Evolutionary conservation across 169 alveolate genomes (phyloP).

Genomic region (Plasmodium blacklocki): DNA sequence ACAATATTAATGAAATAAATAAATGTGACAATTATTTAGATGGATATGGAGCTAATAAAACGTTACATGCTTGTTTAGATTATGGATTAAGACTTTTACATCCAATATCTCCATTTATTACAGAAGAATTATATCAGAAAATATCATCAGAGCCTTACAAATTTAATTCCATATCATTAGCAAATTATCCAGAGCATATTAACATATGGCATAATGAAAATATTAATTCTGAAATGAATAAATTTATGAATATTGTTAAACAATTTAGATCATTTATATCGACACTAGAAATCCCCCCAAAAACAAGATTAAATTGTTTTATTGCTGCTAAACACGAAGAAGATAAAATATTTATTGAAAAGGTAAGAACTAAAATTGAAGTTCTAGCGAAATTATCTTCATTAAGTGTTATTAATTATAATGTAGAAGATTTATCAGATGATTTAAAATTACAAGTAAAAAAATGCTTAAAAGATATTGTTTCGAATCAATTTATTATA

Average conservation of each 20-base stretch:
- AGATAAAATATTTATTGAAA: slow-evolving; percentile 62
- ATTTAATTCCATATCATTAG: slow-evolving; percentile 78
- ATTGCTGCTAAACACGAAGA: slow-evolving; percentile 78
- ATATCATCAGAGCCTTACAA: slow-evolving; percentile 85
- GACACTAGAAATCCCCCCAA: slow-evolving; percentile 85
- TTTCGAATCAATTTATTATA: slow-evolving; percentile 76
- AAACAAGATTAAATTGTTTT: slow-evolving; percentile 80
- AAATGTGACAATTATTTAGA: background rate
- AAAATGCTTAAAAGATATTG: slow-evolving; percentile 75
- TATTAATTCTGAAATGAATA: slow-evolving; percentile 68
- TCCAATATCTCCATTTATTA: slow-evolving; percentile 98
- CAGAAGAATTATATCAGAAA: slow-evolving; percentile 97
- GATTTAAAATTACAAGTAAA: slow-evolving; percentile 18
- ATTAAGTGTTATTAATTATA: slow-evolving; percentile 47
- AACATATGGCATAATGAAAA: slow-evolving; percentile 68
- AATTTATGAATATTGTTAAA: slow-evolving; percentile 78
- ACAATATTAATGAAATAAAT: slow-evolving; percentile 68
- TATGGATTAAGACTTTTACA: slow-evolving; percentile 93
- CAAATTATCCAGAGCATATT: slow-evolving; percentile 79
- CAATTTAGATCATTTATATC: slow-evolving; percentile 85
- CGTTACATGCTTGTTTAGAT: slow-evolving; percentile 88
- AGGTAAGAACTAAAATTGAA: slow-evolving; percentile 77
- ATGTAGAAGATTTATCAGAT: slow-evolving; percentile 67
- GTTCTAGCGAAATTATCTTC: slow-evolving; percentile 67
- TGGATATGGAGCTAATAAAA: slow-evolving; percentile 76